Conservation (phyloP, 192 early-diverging fungal species). For the Umbelopsis sp. region DNA sequence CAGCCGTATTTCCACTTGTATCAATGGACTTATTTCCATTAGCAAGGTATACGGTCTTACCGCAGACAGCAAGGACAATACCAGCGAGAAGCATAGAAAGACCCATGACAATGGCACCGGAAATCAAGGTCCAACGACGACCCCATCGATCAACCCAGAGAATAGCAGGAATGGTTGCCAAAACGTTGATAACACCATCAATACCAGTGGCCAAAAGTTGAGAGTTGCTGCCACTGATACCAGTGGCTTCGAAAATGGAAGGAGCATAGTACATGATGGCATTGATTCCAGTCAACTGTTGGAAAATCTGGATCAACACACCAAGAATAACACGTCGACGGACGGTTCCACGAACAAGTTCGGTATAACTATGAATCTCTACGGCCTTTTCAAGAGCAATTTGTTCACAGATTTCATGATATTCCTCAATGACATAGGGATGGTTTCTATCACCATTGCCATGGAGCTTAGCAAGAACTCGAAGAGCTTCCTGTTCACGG, state of each 20-base stretch:
- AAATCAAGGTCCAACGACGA: constrained; percentile 71
- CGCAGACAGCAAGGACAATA: constrained; percentile 41
- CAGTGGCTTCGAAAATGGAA: constrained; percentile 41
- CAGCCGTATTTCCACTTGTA: constrained; percentile 20
- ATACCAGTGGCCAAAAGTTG: constrained; percentile 41
- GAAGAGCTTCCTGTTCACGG: constrained; percentile 67
- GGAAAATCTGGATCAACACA: constrained; percentile 70
- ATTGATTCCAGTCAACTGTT: constrained; percentile 89
- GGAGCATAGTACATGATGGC: constrained; percentile 75
- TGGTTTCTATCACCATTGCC: constrained; percentile 58
- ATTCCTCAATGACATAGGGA: constrained; percentile 64
- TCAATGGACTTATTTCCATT: constrained; percentile 23
- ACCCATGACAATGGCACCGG: constrained; percentile 70
- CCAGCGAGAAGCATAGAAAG: constrained; percentile 32
- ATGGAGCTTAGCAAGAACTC: constrained; percentile 72
- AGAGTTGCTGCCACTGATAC: constrained; percentile 30
- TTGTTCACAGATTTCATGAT: constrained; percentile 69
- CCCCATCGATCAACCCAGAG: constrained; percentile 80
- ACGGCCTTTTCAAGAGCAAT: constrained; percentile 62
- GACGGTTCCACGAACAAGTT: constrained; percentile 49
- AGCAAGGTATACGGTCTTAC: constrained; percentile 37
- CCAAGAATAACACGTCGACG: constrained; percentile 66
- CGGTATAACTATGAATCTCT: constrained; percentile 60
- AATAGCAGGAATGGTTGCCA: constrained; percentile 86
- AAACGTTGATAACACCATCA: constrained; percentile 70